Evolutionary conservation across 2,329 filamentous ascomycete species (phyloP), one percentile per base, ranked within the genome.

Genomic region (Mycosphaerella sp.): DNA sequence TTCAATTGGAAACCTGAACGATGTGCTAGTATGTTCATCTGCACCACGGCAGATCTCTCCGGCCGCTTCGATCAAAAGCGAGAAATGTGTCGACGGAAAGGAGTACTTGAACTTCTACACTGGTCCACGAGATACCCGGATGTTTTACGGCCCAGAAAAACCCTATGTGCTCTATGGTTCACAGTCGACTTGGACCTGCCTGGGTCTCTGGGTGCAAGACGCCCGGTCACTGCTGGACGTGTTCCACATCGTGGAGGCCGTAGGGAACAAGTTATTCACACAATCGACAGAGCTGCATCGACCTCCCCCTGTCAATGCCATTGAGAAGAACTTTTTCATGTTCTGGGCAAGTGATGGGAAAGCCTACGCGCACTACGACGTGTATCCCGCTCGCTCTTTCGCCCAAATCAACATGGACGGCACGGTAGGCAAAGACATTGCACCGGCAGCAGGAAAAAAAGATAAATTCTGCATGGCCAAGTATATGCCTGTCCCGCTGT

Each of bases 321-420:
- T 82, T 21, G 79, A 84, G 66, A 82, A 82, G 73, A 83, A 84
- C 59, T 84, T 73, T 70, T 83, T 82, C 56, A 53, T 79, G 2
- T 83, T 82, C 66, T 83, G 79, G 79, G 79, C 81, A 54, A 51
- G 54, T 0, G 51, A 67, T 0, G 73, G 71, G 4, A 61, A 70
- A 17, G 65, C 73, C 44, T 79, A 79, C 60, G 69, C 71, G 0
- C 79, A 83, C 60, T 74, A 80, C 61, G 78, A 81, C 55, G 60
- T 80, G 1, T 57, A 61, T 0, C 79, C 79, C 0, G 66, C 66
- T n/a, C 75, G 80, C 0, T 68, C 67, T 0, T 82, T 80, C 57
- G 72, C 79, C 0, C 65, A 68, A 34, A 60, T 81, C 9, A 58
- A 61, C 2, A 32, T 53, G 1, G 73, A 78, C 54, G 79, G 78